Evolutionary conservation across 1,284 basidiomycete genomes (phyloP).

Genomic region (Cutaneotrichosporon cutaneum): DNA sequence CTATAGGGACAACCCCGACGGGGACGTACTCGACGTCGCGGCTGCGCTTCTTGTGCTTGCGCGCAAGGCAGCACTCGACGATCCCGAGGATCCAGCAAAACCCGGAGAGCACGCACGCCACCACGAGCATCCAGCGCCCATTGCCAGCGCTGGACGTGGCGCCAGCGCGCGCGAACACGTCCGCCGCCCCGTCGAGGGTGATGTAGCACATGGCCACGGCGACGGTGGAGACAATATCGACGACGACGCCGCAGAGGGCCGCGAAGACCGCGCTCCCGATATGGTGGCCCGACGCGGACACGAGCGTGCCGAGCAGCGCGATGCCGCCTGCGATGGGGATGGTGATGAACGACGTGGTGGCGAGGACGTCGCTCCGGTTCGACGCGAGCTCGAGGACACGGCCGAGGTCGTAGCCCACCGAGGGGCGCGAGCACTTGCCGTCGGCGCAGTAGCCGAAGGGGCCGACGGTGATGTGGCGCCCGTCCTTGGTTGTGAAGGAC

Average conservation of each 20-base stretch:
- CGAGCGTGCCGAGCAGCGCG: not conserved
- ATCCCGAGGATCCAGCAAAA: conserved; percentile 7
- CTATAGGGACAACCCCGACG: not conserved
- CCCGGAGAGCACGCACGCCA: not conserved
- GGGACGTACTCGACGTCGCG: not conserved
- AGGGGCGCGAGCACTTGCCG: not conserved
- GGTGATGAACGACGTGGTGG: not conserved
- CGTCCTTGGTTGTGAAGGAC: not conserved
- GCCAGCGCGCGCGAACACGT: not conserved
- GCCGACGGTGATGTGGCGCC: not conserved
- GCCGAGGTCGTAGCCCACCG: not conserved
- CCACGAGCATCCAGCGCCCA: not conserved
- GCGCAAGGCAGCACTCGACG: conserved; percentile 8
- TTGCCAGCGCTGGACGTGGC: not conserved
- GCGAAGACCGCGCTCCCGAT: not conserved
- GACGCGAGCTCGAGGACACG: not conserved
- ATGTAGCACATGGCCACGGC: too few relatives aligned
- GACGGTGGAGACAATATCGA: not conserved
- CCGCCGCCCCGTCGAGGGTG: not conserved
- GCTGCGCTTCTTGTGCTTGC: not conserved
- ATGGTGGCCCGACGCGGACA: not conserved
- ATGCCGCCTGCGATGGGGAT: not conserved
- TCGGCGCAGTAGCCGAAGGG: conserved; percentile 1
- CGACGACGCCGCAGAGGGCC: not conserved
- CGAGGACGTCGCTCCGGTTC: not conserved